Base-by-base conservation (phyloP, 257 asterid species). In the Perilla frutescens region DNA sequence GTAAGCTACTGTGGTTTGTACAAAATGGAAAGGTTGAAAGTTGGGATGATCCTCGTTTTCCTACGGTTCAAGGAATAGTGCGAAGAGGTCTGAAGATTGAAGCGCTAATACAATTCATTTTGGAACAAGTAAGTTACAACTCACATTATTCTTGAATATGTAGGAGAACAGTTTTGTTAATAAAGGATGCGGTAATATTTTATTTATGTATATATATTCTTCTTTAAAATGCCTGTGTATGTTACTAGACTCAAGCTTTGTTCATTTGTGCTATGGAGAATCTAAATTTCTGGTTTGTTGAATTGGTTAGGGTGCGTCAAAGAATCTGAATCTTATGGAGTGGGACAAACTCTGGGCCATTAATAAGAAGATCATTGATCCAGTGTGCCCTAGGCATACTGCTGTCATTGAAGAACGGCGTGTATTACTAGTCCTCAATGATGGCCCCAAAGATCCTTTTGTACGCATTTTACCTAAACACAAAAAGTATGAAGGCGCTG, bases 271-370 rank as follows among this genome's bases (percentile, higher is more conserved):
- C 6, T 60, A 15, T 61, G 66, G 49, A 69, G 61, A 62, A 54
- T 60, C 59, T 75, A 56, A 80, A 41, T 44, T 8, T 74, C 40
- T 9, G 6, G 63, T 60, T 55, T 48, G 51, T 57, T 67, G 8
- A 72, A 66, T 68, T 70, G 14, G 65, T 71, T 63, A 94, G 99
- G 99, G 99, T 80, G 97, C 99, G 66, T 94, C 99, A n/a, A 94
- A 91, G 88, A 91, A 94, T 81, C 91, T 94, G 79, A 94, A 94
- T 86, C 97, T 91, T 49, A 90, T 91, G 99, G 99, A 94, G 71
- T 94, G 99, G 99, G 97, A 91, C 82, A 94, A 94, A 81, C 91
- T 94, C 48, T 94, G 99, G 99, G 94, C 99, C 31, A 90, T 90
- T 59, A 94, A 94, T 70, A 94, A 94, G 85, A 94, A 88, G 87